Conservation (phyloP, 495 filamentous ascomycete species). For the Aspergillus panamensis region DNA sequence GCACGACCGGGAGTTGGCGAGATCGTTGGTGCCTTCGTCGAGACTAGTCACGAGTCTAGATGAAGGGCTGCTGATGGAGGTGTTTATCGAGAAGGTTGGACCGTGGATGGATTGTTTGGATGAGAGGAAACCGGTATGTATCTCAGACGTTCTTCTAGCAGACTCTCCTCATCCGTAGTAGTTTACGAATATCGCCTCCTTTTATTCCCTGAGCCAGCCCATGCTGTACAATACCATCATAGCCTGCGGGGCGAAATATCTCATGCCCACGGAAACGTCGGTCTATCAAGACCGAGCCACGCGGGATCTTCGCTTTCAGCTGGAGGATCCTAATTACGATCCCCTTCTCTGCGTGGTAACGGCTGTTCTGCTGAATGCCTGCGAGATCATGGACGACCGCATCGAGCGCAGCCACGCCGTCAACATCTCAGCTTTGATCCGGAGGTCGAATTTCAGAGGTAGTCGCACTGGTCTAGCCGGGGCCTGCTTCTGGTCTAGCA, state of each 20-base stretch:
- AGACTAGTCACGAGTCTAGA: background rate
- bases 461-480: background rate
- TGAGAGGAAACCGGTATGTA: background rate
- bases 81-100: background rate
- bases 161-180: background rate
- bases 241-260: background rate
- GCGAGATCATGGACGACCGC: background rate
- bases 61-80: background rate
- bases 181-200: background rate
- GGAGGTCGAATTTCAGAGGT: background rate
- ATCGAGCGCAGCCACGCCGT: background rate
- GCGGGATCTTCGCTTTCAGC: background rate
- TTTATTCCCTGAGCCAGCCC: background rate
- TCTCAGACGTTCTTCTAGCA: background rate
- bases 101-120: background rate
- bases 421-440: background rate
- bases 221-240: background rate
- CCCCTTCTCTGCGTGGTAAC: background rate
- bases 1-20: background rate
- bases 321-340: background rate
- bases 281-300: background rate
- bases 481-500: background rate
- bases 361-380: background rate
- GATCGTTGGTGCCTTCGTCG: background rate
- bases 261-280: background rate